These are phyloP conservation scores for Penicillium sp. DNA, from an alignment of 2,329 filamentous ascomycete genomes.

Conservation along the genomic window DNA sequence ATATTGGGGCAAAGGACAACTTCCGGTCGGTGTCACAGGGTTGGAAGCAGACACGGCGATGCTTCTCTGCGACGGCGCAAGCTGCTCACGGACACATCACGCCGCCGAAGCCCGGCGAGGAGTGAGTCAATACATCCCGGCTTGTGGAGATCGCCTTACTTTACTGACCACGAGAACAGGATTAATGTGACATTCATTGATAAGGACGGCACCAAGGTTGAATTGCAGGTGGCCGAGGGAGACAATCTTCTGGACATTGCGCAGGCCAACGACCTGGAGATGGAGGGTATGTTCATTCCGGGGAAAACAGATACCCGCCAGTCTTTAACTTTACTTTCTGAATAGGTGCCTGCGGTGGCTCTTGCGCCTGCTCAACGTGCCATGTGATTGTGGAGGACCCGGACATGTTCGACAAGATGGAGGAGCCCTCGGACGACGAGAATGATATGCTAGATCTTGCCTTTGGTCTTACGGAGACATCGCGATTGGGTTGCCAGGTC, in stretches of 20 bases:
- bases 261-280: constrained; percentile 91
- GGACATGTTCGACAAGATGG: constrained; percentile 73
- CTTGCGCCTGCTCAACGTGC: constrained; percentile 90
- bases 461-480: constrained; percentile 86
- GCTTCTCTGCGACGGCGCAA: constrained; percentile 66
- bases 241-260: constrained; percentile 96
- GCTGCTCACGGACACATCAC: constrained; percentile 75
- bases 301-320: neutral
- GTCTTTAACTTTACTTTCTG: constrained; percentile 2
- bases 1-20: constrained; percentile 14
- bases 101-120: constrained; percentile 85
- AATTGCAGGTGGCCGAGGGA: constrained; percentile 77
- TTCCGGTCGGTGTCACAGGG: constrained; percentile 20
- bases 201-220: constrained; percentile 77
- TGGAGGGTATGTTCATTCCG: constrained; percentile 68
- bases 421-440: constrained; percentile 75
- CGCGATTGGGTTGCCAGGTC: constrained; percentile 83
- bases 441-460: constrained; percentile 91
- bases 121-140: constrained; percentile 58
- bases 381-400: constrained; percentile 81
- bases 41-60: constrained; percentile 41
- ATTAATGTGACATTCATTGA: constrained; percentile 90
- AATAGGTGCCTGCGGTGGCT: constrained; percentile 83
- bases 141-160: neutral
- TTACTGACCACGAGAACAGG: constrained; percentile 48